A percentile compares a stretch with the other conserved stretches of the same genome.
phyloP scores from a whole-genome alignment of 2,329 filamentous ascomycete species.

The Bisporella sp. region DNA sequence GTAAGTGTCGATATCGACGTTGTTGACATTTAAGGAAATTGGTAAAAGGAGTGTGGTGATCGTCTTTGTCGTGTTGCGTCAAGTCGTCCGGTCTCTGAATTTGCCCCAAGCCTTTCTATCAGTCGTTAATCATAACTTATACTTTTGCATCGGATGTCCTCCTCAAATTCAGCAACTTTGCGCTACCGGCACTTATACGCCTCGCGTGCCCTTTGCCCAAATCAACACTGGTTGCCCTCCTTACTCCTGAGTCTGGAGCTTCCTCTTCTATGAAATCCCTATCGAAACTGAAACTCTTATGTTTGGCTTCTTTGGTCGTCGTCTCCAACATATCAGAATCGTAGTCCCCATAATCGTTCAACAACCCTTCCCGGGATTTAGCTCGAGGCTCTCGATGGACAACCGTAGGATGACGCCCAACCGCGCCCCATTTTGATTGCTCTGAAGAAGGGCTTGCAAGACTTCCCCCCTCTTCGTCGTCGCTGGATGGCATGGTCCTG shows the following conservation, averaged over 20 bases:
- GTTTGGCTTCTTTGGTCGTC: conserved; percentile 29
- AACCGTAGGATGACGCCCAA: conserved; percentile 49
- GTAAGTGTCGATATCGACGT: conserved; percentile 22
- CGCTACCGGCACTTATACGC: conserved; percentile 72
- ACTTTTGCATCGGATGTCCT: conserved; percentile 22
- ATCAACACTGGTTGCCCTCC: conserved; percentile 66
- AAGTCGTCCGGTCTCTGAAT: no score
- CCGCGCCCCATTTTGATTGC: conserved; percentile 27
- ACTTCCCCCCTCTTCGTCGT: conserved; percentile 47
- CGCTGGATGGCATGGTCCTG: conserved; percentile 46
- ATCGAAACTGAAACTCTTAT: conserved; percentile 13
- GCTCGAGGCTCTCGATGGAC: conserved; percentile 50
- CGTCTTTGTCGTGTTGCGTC: conserved; percentile 15
- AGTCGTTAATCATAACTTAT: no score
- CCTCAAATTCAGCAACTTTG: conserved; percentile 63
- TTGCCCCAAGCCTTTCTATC: no score
- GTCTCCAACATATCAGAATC: conserved; percentile 14
- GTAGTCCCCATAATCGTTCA: conserved; percentile 22
- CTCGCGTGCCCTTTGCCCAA: conserved; percentile 54
- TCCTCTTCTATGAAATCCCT: conserved; percentile 12
- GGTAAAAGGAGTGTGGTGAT: conserved; percentile 26
- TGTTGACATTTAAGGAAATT: conserved; percentile 2
- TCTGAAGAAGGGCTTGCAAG: conserved; percentile 18
- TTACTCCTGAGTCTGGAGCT: conserved; percentile 28
- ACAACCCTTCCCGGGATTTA: conserved; percentile 54